Evolutionary conservation across 2,329 filamentous ascomycete species (phyloP).

Genomic region (Nemania sp.): DNA sequence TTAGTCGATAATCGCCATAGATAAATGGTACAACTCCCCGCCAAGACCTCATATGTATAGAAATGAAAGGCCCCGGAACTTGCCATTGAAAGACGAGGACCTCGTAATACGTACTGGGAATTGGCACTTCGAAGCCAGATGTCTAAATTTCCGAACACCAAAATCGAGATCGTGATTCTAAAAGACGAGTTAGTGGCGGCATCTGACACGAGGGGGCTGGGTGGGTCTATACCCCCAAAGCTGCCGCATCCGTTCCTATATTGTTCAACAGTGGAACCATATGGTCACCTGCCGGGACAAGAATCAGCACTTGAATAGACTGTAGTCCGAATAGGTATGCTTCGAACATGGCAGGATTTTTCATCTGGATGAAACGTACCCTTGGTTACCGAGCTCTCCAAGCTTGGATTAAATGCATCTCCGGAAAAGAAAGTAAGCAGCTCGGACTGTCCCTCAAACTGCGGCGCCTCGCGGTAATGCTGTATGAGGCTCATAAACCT

Average conservation of each 20-base stretch:
- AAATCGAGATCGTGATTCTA: slow-evolving; percentile 94
- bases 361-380: slow-evolving; percentile 50
- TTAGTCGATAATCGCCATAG: background rate
- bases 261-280: slow-evolving; percentile 87
- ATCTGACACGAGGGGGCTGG: background rate
- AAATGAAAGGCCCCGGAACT: background rate
- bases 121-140: slow-evolving; percentile 72
- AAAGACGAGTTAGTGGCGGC: slow-evolving; percentile 21
- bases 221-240: slow-evolving; percentile 67
- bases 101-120: slow-evolving; percentile 60
- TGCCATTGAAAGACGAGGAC: background rate
- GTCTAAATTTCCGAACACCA: slow-evolving; percentile 77
- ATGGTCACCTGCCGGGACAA: slow-evolving; percentile 61
- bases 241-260: slow-evolving; percentile 78
- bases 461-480: slow-evolving; percentile 68
- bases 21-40: background rate
- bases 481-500: slow-evolving; percentile 80
- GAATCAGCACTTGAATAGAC: background rate
- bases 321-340: background rate
- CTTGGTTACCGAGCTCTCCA: slow-evolving; percentile 89
- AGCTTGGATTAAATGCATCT: slow-evolving; percentile 88
- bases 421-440: slow-evolving; percentile 85
- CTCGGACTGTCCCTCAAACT: slow-evolving; percentile 65
- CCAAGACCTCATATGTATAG: background rate
- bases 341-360: background rate